These are phyloP conservation scores for Neodidymelliopsis sp. DNA, from an alignment of 2,329 filamentous ascomycete genomes.

Conservation along the genomic window DNA sequence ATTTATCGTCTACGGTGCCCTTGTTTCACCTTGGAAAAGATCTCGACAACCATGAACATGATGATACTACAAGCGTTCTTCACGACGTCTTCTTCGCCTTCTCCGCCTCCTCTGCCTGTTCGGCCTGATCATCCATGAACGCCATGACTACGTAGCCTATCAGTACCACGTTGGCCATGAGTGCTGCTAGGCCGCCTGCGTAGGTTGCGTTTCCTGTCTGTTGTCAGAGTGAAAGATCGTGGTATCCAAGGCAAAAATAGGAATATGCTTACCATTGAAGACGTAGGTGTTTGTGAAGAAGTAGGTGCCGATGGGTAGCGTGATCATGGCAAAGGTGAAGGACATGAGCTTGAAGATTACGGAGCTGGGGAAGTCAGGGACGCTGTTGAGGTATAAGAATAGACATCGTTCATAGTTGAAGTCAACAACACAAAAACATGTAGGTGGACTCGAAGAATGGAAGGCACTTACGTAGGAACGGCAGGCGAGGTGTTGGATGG, in stretches of 20 bases:
- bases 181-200: conserved; percentile 82
- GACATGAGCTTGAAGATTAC: conserved; percentile 90
- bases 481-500: conserved; percentile 81
- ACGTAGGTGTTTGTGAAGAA: conserved; percentile 79
- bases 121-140: conserved; percentile 79
- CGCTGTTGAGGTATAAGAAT: conserved; percentile 5
- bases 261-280: conserved; percentile 69
- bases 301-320: conserved; percentile 86
- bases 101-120: conserved; percentile 56
- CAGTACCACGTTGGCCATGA: conserved; percentile 90
- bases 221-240: conserved; percentile 7
- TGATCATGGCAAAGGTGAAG: conserved; percentile 92
- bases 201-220: conserved; percentile 83
- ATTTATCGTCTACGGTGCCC: background rate
- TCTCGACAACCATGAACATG: no score
- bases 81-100: conserved; percentile 45
- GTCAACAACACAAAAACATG: no score
- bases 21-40: no score
- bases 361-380: conserved; percentile 58
- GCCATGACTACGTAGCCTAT: conserved; percentile 91
- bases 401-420: background rate
- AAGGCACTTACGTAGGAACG: conserved; percentile 73
- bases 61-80: no score
- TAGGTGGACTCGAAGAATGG: background rate
- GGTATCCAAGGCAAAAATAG: background rate